Percentiles rank a stretch among this genome's conserved stretches.
phyloP scores from a whole-genome alignment of 257 asterid genomes.

The Solanum chiquidenum region DNA sequence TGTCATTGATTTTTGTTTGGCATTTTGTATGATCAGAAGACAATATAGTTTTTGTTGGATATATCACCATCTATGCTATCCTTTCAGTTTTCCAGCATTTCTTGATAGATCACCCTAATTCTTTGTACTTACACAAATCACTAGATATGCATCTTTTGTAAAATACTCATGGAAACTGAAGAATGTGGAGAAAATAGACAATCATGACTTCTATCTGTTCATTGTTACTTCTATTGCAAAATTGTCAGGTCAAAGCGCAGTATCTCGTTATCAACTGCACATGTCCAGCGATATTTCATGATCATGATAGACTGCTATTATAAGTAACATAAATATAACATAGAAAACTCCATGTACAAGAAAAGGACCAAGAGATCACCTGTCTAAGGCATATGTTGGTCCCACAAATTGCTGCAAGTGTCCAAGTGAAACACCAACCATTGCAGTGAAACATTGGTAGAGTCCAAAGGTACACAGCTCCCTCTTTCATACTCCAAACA shows the following conservation, averaged over 20 bases:
- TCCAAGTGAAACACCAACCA: constrained; percentile 97
- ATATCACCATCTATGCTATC: not conserved
- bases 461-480: constrained; percentile 83
- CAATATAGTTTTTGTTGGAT: not conserved
- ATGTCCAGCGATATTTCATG: not conserved
- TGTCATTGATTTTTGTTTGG: not conserved
- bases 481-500: constrained; percentile 74
- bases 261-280: not conserved
- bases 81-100: not conserved
- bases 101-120: not conserved
- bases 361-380: constrained; percentile 23
- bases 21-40: not conserved
- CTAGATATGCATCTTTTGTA: not conserved
- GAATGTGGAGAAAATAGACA: not conserved
- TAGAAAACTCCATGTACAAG: not conserved
- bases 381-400: constrained; percentile 89
- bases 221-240: not conserved
- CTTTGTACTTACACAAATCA: not conserved
- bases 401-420: constrained; percentile 79
- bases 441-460: constrained; percentile 94
- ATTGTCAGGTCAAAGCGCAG: not conserved
- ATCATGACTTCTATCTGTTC: not conserved
- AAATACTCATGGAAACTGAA: not conserved
- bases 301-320: not conserved
- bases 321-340: not conserved